These are phyloP conservation scores for Opeltia flavorubescens DNA, from an alignment of 495 filamentous ascomycete species.

Conservation along the genomic window DNA sequence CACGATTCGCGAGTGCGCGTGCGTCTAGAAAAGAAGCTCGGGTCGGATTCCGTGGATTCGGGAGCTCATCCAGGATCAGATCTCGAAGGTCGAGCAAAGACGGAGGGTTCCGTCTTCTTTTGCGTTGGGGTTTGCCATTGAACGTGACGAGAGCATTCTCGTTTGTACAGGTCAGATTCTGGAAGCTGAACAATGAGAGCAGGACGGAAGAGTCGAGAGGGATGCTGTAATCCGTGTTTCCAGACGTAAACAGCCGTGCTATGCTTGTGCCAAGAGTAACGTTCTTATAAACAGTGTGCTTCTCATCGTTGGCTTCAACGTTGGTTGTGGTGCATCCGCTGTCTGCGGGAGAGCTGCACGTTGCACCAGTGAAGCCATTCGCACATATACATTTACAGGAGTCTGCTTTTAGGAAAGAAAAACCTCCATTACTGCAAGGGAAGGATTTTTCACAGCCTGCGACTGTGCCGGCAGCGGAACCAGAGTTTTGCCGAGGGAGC, in stretches of 20 bases:
- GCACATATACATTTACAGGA: constrained; percentile 76
- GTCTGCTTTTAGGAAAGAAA: constrained; percentile 47
- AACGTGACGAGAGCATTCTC: constrained; percentile 85
- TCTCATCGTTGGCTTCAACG: constrained; percentile 27
- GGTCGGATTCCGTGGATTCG: neutral
- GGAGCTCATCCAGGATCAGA: neutral
- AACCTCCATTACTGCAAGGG: constrained; percentile 69
- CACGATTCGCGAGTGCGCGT: neutral
- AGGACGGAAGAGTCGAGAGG: constrained; percentile 50
- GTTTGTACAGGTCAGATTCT: constrained; percentile 57
- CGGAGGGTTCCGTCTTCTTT: constrained; percentile 6
- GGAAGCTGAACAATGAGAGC: constrained; percentile 60
- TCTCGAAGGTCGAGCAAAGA: constrained; percentile 3
- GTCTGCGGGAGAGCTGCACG: constrained; percentile 47
- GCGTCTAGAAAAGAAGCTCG: neutral
- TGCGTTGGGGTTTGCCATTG: constrained; percentile 29
- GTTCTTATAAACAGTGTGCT: constrained; percentile 35
- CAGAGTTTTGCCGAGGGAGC: constrained; percentile 42
- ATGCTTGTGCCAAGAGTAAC: constrained; percentile 72
- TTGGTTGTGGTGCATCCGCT: constrained; percentile 59
- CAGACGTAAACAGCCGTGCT: constrained; percentile 51
- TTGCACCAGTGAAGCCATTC: constrained; percentile 70
- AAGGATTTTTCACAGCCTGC: constrained; percentile 37
- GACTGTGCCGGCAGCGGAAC: constrained; percentile 18
- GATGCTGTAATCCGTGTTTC: constrained; percentile 59